Evolutionary conservation across 1,139 yeast species (phyloP).

Genomic region (Geotrichum fermentans): DNA sequence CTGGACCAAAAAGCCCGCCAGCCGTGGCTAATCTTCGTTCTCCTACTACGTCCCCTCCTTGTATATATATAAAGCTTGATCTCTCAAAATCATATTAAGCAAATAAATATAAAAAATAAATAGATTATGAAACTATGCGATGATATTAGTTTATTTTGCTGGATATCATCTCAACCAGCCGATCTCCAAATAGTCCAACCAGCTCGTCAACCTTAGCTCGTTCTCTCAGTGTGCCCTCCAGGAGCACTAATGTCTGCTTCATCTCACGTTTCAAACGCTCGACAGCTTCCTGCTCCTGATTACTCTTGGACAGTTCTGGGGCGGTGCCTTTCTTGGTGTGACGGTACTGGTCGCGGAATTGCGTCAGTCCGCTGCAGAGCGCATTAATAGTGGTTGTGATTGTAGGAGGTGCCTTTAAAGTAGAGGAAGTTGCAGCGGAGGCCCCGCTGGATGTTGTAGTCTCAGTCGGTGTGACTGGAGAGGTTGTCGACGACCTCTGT

Average conservation of each 20-base stretch:
- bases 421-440: not conserved
- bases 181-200: constrained; percentile 10
- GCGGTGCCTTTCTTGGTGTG: not conserved
- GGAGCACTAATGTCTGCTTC: constrained; percentile 23
- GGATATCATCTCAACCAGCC: constrained; percentile 8
- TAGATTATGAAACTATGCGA: no score
- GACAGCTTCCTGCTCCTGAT: constrained; percentile 20
- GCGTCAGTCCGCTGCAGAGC: constrained; percentile 20
- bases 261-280: constrained; percentile 25
- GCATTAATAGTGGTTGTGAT: constrained; percentile 17
- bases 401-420: not conserved
- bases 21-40: constrained; percentile 5
- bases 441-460: not conserved
- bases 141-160: constrained; percentile 1
- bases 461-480: constrained; percentile 5
- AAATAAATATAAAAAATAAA: not conserved
- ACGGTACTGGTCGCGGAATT: constrained; percentile 24
- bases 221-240: constrained; percentile 20
- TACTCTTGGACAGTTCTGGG: not conserved
- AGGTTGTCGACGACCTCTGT: not conserved
- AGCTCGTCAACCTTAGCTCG: constrained; percentile 20
- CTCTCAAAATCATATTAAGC: not conserved
- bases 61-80: not conserved
- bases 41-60: not conserved
- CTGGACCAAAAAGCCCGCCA: constrained; percentile 16